Conservation (phyloP, 139 green algal species). For the Tetraselmis striata region DNA sequence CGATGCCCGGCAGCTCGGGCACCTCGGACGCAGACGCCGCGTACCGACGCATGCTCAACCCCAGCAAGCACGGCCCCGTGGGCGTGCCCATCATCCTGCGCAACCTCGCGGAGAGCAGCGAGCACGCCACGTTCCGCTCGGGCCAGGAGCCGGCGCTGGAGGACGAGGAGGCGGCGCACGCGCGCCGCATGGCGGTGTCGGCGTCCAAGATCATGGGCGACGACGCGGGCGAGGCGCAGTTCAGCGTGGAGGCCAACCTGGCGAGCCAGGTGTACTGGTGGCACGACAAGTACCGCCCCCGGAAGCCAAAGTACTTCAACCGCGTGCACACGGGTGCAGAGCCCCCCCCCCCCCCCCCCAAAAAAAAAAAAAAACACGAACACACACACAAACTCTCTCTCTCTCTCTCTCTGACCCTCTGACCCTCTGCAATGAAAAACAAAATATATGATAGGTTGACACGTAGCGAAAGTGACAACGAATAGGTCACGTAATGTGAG, state of each 20-base stretch:
- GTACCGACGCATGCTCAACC: background rate
- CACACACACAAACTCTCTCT: too few species aligned
- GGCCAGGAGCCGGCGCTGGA: background rate
- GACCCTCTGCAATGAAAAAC: too few species aligned
- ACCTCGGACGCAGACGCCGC: background rate
- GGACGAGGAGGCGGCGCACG: background rate
- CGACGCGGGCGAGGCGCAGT: constrained; percentile 7
- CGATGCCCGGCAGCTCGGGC: background rate
- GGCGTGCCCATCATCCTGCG: background rate
- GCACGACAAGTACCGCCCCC: constrained; percentile 96
- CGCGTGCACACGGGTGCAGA: constrained; percentile 84
- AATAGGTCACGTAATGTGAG: too few species aligned
- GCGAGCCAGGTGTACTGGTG: constrained; percentile 85
- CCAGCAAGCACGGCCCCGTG: background rate
- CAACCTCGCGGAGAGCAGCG: background rate
- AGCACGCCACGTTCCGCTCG: constrained; percentile 1
- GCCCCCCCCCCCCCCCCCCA: too few species aligned
- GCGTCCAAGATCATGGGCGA: constrained; percentile 11
- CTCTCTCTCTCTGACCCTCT: constrained; percentile 3
- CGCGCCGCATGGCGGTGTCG: background rate
- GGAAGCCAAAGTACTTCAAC: constrained; percentile 99
- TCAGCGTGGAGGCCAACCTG: constrained; percentile 16
- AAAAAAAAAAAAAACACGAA: too few species aligned
- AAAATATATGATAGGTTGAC: too few species aligned
- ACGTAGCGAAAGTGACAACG: too few species aligned